A percentile compares a stretch with the other conserved stretches of the same genome.
These are phyloP conservation scores for Amanita molliuscula DNA, from an alignment of 768 basidiomycete genomes.

Conservation along the genomic window DNA sequence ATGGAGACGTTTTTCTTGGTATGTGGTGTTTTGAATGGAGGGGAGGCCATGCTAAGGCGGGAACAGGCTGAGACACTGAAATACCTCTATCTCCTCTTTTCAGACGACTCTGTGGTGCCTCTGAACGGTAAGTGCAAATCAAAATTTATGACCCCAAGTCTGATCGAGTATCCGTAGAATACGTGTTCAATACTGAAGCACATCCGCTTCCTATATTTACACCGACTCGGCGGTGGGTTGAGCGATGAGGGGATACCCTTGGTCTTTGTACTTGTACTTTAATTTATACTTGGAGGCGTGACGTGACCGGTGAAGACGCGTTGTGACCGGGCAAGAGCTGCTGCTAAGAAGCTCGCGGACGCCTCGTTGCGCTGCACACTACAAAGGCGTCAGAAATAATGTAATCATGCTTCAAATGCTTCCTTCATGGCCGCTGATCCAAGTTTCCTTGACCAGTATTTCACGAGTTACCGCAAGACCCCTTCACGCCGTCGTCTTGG, in stretches of 20 bases:
- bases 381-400: constrained; percentile 1
- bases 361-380: constrained; percentile 1
- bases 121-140: constrained; percentile 48
- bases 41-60: not conserved
- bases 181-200: constrained; percentile 88
- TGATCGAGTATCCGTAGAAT: constrained; percentile 31
- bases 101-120: constrained; percentile 64
- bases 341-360: not conserved
- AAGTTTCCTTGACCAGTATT: constrained; percentile 17
- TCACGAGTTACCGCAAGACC: constrained; percentile 17
- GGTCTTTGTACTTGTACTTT: not conserved
- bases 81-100: constrained; percentile 86
- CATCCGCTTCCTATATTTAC: constrained; percentile 29
- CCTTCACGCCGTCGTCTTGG: constrained; percentile 14
- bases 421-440: constrained; percentile 14
- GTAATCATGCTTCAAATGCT: constrained; percentile 3
- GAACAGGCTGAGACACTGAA: constrained; percentile 81
- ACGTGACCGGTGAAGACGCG: not conserved
- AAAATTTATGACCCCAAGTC: not conserved
- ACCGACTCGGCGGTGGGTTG: constrained; percentile 11
- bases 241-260: not conserved
- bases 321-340: not conserved
- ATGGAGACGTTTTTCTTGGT: constrained; percentile 98
- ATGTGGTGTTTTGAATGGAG: constrained; percentile 13
- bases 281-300: not conserved